phyloP scores from a whole-genome alignment of 2,329 filamentous ascomycete species.

The Colletotrichum camelliae region DNA sequence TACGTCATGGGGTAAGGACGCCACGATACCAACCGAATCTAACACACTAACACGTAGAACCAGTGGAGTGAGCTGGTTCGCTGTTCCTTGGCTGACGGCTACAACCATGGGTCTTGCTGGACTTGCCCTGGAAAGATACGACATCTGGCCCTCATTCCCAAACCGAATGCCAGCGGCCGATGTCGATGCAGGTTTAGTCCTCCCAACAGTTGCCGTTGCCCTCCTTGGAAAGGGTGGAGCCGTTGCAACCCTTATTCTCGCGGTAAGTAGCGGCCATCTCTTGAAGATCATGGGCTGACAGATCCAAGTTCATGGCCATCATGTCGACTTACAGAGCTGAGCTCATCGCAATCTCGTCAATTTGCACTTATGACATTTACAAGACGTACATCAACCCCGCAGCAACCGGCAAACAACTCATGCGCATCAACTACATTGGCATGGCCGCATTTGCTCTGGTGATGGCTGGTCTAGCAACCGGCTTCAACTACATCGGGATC shows the following conservation, averaged over 20 bases:
- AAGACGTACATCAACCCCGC: constrained; percentile 79
- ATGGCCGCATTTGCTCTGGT: constrained; percentile 71
- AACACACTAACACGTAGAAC: not conserved
- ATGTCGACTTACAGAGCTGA: constrained; percentile 84
- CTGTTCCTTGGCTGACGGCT: constrained; percentile 88
- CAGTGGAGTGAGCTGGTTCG: constrained; percentile 82
- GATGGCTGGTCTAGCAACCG: constrained; percentile 77
- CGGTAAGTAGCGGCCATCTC: constrained; percentile 36
- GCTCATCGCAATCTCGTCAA: constrained; percentile 85
- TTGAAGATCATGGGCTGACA: not conserved
- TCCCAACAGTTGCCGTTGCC: constrained; percentile 85
- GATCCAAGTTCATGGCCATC: constrained; percentile 76
- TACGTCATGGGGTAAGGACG: constrained; percentile 72
- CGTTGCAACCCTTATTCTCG: constrained; percentile 76
- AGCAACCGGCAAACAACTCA: constrained; percentile 72
- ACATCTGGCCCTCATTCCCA: constrained; percentile 74
- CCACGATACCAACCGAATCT: too few species aligned
- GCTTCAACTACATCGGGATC: constrained; percentile 70
- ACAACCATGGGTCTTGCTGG: constrained; percentile 88
- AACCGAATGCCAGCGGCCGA: constrained; percentile 75
- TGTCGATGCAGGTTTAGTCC: constrained; percentile 81
- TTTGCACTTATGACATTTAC: constrained; percentile 82
- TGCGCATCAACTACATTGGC: constrained; percentile 73
- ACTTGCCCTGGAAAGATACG: constrained; percentile 77
- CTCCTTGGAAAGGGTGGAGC: constrained; percentile 84